A percentile compares a stretch with the other conserved stretches of the same genome.
phyloP scores from a whole-genome alignment of 2,329 filamentous ascomycete species.

The Pyricularia grisea region DNA sequence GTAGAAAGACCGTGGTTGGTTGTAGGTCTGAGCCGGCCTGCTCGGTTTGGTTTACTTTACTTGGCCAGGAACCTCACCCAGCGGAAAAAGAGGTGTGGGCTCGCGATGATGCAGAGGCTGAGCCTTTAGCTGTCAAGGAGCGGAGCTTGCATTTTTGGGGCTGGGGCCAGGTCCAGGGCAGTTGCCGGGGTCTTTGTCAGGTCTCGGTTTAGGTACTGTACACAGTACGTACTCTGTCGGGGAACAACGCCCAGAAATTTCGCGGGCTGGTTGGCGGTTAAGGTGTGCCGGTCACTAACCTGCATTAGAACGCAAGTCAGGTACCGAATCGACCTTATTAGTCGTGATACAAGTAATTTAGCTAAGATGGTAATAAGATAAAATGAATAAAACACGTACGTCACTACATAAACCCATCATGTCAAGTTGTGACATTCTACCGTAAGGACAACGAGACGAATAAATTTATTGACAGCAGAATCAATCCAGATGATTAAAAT shows the following conservation, averaged over 20 bases:
- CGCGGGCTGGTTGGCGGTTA: not conserved
- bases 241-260: not conserved
- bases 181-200: not conserved
- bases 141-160: not conserved
- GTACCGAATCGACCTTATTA: not conserved
- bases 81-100: not conserved
- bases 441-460: not conserved
- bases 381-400: not conserved
- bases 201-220: not conserved
- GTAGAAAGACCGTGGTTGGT: not conserved
- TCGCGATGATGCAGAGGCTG: conserved; percentile 1
- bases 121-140: not conserved
- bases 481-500: not conserved
- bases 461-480: not conserved
- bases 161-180: not conserved
- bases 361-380: not conserved
- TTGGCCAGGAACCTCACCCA: not conserved
- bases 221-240: not conserved
- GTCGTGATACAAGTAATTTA: not conserved
- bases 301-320: not conserved
- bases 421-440: not conserved
- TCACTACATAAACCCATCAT: not conserved
- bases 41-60: not conserved
- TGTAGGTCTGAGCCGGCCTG: not conserved
- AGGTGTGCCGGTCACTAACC: not conserved